phyloP scores from a whole-genome alignment of 2,329 filamentous ascomycete genomes.

The Aureobasidium sp. region DNA sequence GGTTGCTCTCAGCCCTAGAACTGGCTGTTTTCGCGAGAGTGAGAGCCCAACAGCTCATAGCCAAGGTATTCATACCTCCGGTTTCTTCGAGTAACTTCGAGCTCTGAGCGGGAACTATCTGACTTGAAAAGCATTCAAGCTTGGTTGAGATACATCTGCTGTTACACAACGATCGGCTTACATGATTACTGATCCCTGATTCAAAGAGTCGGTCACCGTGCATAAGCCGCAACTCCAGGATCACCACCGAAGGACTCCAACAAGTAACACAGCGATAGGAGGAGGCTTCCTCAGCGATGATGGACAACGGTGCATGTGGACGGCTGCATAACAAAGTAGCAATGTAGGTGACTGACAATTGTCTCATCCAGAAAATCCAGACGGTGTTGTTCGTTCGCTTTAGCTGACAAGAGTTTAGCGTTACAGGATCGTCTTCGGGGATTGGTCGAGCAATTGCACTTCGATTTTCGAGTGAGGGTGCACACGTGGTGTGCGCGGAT shows the following conservation, averaged over 20 bases:
- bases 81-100: neutral
- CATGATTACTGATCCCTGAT: neutral
- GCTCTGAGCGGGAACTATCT: neutral
- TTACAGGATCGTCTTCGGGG: slow-evolving; percentile 22
- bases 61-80: neutral
- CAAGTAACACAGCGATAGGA: neutral
- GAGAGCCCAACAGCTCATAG: neutral
- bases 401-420: neutral
- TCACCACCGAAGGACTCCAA: neutral
- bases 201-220: neutral
- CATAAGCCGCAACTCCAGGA: neutral
- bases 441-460: slow-evolving; percentile 24
- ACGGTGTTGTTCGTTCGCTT: neutral
- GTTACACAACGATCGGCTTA: neutral
- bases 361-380: neutral
- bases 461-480: slow-evolving; percentile 22
- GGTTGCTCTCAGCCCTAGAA: neutral
- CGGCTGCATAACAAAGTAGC: slow-evolving; percentile 10
- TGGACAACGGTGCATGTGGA: neutral
- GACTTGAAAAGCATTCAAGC: neutral
- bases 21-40: neutral
- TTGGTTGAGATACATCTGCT: neutral
- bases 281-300: neutral
- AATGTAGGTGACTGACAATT: slow-evolving; percentile 1
- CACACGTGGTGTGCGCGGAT: slow-evolving; percentile 23